Evolutionary conservation across 1,284 basidiomycete species (phyloP).

Genomic region (Ganoderma boninense): DNA sequence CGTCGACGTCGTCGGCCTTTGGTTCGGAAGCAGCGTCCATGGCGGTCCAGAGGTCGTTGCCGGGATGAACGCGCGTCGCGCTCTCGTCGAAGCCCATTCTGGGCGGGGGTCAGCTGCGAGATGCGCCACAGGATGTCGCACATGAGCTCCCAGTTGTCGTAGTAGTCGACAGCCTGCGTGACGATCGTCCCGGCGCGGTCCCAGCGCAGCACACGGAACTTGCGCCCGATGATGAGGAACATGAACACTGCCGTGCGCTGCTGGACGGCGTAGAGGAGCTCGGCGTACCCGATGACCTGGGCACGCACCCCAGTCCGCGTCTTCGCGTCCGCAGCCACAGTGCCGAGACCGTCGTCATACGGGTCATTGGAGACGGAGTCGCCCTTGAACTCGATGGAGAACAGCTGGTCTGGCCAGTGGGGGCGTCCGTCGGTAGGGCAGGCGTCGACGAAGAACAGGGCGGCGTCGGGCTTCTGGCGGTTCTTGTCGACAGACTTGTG

Average conservation of each 20-base stretch:
- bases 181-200: conserved; percentile 14
- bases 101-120: conserved; percentile 37
- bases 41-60: conserved; percentile 11
- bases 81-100: conserved; percentile 33
- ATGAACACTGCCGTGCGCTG: conserved; percentile 12
- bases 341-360: not conserved
- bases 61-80: conserved; percentile 7
- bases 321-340: not conserved
- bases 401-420: conserved; percentile 12
- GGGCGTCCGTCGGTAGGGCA: not conserved
- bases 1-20: not conserved
- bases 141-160: conserved; percentile 4
- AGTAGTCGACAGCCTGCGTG: conserved; percentile 17
- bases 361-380: not conserved
- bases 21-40: conserved; percentile 9
- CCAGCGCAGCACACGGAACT: conserved; percentile 12
- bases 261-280: too few species aligned
- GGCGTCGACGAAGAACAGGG: not conserved
- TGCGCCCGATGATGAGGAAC: conserved; percentile 12
- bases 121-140: conserved; percentile 32
- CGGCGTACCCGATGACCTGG: conserved; percentile 13
- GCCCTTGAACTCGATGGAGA: conserved; percentile 17
- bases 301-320: not conserved
- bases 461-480: not conserved
- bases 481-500: not conserved